Conservation (phyloP, 306 rosid species). For the Sesbania bispinosa region DNA sequence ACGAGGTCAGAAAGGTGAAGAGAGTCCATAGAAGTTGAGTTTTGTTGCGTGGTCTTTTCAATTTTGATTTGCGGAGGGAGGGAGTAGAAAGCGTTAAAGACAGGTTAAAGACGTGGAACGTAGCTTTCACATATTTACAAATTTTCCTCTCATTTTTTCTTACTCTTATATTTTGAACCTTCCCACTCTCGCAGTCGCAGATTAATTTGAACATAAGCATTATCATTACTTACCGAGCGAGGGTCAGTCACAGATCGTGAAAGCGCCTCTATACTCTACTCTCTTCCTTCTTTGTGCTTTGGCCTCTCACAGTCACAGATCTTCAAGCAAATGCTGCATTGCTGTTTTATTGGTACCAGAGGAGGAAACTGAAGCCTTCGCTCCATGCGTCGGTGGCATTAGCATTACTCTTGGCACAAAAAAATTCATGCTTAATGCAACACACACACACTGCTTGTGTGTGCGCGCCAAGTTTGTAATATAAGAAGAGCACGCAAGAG, state of each 20-base stretch:
- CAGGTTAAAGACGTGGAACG: neutral
- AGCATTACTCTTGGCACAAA: neutral
- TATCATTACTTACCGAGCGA: slow-evolving; percentile 23
- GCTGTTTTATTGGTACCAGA: slow-evolving; percentile 2
- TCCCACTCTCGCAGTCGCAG: slow-evolving; percentile 24
- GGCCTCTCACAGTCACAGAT: slow-evolving; percentile 6
- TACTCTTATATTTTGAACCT: slow-evolving; percentile 14
- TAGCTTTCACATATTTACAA: slow-evolving; percentile 23
- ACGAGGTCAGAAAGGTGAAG: neutral
- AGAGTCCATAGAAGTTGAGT: slow-evolving; percentile 15
- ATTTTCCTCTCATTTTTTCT: neutral
- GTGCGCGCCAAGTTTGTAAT: neutral
- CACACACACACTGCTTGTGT: slow-evolving; percentile 8
- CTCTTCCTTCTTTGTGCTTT: neutral
- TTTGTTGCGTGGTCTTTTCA: slow-evolving; percentile 33
- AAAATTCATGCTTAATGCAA: neutral
- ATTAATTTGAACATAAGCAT: slow-evolving; percentile 39
- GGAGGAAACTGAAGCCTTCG: slow-evolving; percentile 9
- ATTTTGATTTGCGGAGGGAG: slow-evolving; percentile 25
- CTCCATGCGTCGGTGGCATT: slow-evolving; percentile 19
- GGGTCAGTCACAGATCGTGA: slow-evolving; percentile 46
- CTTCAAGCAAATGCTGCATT: slow-evolving; percentile 21
- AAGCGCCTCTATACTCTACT: slow-evolving; percentile 48
- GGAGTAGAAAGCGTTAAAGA: neutral
- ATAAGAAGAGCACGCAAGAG: neutral